Evolutionary conservation across 257 asterid genomes (phyloP).

Genomic region (Petunia axillaris): DNA sequence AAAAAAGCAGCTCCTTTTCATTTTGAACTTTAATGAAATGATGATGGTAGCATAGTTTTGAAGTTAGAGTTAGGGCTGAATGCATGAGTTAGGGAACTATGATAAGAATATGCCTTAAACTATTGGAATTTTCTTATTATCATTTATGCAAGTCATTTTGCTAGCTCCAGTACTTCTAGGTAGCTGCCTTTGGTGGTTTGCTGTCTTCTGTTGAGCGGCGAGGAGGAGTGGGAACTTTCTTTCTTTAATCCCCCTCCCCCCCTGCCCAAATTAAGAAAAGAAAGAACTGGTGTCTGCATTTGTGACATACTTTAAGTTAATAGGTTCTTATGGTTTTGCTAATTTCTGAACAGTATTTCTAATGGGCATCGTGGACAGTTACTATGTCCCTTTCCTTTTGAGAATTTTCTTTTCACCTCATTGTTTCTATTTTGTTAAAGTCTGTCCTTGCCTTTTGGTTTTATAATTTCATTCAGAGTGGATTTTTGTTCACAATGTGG

Average conservation of each 20-base stretch:
- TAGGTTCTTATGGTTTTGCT: not conserved
- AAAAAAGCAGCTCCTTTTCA: not conserved
- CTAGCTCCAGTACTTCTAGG: not conserved
- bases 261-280: not conserved
- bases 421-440: not conserved
- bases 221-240: not conserved
- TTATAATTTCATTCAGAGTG: slow-evolving; percentile 44
- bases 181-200: not conserved
- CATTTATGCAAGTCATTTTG: not conserved
- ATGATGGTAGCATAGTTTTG: not conserved
- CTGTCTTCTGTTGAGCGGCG: not conserved
- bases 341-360: not conserved
- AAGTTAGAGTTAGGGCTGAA: not conserved
- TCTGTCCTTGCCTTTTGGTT: not conserved
- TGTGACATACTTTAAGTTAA: slow-evolving; percentile 2
- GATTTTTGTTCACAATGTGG: slow-evolving; percentile 42
- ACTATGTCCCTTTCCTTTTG: slow-evolving; percentile 18
- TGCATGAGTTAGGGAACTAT: no score
- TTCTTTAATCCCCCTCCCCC: not conserved
- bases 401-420: slow-evolving; percentile 6
- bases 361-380: slow-evolving; percentile 15
- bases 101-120: not conserved
- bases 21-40: not conserved
- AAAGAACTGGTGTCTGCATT: not conserved
- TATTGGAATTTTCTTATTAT: not conserved